Percentiles rank a stretch among this genome's conserved stretches.
Conservation (phyloP, 768 basidiomycete species). For the Cystobasidium ongulense region DNA sequence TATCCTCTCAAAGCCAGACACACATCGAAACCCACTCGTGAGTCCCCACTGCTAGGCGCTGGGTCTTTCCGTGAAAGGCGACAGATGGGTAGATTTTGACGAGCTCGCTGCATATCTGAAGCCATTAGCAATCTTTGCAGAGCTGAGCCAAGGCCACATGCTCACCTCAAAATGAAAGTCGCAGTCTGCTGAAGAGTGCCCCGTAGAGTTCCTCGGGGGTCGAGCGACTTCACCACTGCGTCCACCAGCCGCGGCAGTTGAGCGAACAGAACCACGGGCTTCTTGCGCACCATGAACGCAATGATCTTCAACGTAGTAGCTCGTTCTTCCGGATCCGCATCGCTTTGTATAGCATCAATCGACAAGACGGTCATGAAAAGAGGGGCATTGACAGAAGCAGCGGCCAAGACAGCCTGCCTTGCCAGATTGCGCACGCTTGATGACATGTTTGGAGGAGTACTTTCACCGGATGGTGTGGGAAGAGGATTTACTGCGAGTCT, state of each 20-base stretch:
- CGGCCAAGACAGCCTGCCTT: constrained; percentile 69
- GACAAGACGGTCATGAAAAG: constrained; percentile 90
- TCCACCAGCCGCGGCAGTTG: constrained; percentile 79
- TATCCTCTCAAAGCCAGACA: not conserved
- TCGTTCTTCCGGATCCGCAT: constrained; percentile 60
- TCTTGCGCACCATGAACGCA: constrained; percentile 88
- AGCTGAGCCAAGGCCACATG: no score
- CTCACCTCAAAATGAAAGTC: constrained; percentile 65
- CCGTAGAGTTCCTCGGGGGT: constrained; percentile 66
- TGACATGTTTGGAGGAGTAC: not conserved
- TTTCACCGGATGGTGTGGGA: constrained; percentile 51
- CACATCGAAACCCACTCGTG: constrained; percentile 51
- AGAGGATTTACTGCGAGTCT: constrained; percentile 62
- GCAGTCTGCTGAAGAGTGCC: constrained; percentile 84
- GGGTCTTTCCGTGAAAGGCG: constrained; percentile 81
- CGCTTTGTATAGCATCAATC: constrained; percentile 70
- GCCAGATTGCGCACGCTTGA: constrained; percentile 63
- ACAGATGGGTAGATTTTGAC: constrained; percentile 86
- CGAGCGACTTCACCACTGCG: constrained; percentile 90
- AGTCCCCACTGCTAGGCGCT: constrained; percentile 86
- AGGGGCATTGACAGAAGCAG: constrained; percentile 71
- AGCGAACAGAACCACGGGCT: constrained; percentile 73
- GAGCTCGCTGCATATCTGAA: constrained; percentile 58
- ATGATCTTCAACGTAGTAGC: constrained; percentile 86
- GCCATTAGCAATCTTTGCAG: not conserved